Percentiles rank a stretch among this genome's conserved stretches.
Conservation (phyloP, 2,329 filamentous ascomycete species). For the Phialophora expanda region DNA sequence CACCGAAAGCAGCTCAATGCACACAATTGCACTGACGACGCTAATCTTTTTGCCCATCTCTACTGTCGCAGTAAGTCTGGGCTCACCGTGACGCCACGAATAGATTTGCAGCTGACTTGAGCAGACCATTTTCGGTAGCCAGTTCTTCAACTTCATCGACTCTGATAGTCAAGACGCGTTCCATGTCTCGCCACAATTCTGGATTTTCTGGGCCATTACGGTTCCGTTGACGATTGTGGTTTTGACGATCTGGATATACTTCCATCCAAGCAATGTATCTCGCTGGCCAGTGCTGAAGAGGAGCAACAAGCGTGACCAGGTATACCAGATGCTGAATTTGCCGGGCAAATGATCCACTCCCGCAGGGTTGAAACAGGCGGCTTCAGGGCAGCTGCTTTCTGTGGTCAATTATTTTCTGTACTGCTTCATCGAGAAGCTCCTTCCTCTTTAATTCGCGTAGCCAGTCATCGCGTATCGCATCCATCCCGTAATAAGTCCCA, state of each 20-base stretch:
- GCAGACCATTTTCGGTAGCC: slow-evolving; percentile 33
- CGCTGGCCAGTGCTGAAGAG: slow-evolving; percentile 26
- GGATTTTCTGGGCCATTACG: slow-evolving; percentile 37
- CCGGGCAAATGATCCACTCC: not conserved
- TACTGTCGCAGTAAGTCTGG: slow-evolving; percentile 27
- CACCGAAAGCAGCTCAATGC: slow-evolving; percentile 52
- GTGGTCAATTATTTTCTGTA: slow-evolving; percentile 17
- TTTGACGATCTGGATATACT: slow-evolving; percentile 24
- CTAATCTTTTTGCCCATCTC: slow-evolving; percentile 51
- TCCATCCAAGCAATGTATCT: slow-evolving; percentile 22
- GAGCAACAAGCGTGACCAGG: slow-evolving; percentile 11
- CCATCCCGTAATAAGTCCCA: slow-evolving; percentile 49
- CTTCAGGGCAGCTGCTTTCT: slow-evolving; percentile 7
- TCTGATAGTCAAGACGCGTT: slow-evolving; percentile 13
- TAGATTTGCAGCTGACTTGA: not conserved
- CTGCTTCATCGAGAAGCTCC: slow-evolving; percentile 32
- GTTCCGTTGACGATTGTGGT: slow-evolving; percentile 34
- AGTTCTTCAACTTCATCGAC: slow-evolving; percentile 36
- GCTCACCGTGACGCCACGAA: not conserved
- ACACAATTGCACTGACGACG: slow-evolving; percentile 53
- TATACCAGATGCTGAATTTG: slow-evolving; percentile 13
- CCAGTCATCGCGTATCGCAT: slow-evolving; percentile 42
- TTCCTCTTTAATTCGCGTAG: slow-evolving; percentile 35
- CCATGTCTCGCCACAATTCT: slow-evolving; percentile 31
- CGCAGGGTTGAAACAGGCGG: not conserved